Percentiles rank a stretch among this genome's conserved stretches.
phyloP scores from a whole-genome alignment of 2,329 filamentous ascomycete genomes.

The Alternaria infectoria region DNA sequence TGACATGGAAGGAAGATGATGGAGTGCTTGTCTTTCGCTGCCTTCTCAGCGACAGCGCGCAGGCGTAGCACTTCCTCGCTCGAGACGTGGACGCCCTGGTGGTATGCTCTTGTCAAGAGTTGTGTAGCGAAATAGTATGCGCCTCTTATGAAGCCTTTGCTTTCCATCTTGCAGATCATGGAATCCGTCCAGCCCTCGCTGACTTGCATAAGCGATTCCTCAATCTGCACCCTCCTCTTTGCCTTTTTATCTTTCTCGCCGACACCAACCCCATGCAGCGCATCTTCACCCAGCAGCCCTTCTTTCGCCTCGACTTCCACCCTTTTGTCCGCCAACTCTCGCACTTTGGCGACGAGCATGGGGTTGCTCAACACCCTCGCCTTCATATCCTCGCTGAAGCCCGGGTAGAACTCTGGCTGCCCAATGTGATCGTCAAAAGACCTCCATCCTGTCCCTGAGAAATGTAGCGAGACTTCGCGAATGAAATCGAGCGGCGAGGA shows the following conservation, averaged over 20 bases:
- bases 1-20: conserved; percentile 97
- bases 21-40: conserved; percentile 86
- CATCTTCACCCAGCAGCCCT: conserved; percentile 64
- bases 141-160: conserved; percentile 86
- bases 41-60: conserved; percentile 80
- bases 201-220: conserved; percentile 76
- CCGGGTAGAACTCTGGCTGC: conserved; percentile 89
- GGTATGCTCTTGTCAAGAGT: conserved; percentile 88
- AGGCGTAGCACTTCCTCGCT: conserved; percentile 90
- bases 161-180: conserved; percentile 99
- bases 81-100: conserved; percentile 96
- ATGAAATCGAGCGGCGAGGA: conserved; percentile 77
- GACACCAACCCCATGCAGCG: conserved; percentile 46
- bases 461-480: conserved; percentile 89
- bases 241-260: conserved; percentile 63
- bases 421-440: conserved; percentile 90
- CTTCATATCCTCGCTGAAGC: conserved; percentile 92
- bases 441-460: conserved; percentile 93
- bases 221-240: conserved; percentile 72
- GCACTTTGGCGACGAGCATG: conserved; percentile 75
- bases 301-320: conserved; percentile 78
- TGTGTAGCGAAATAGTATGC: conserved; percentile 92
- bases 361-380: conserved; percentile 74
- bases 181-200: conserved; percentile 86
- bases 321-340: conserved; percentile 75